These are phyloP conservation scores for Candida sanyaensis DNA, from an alignment of 1,139 yeast species.

Conservation along the genomic window DNA sequence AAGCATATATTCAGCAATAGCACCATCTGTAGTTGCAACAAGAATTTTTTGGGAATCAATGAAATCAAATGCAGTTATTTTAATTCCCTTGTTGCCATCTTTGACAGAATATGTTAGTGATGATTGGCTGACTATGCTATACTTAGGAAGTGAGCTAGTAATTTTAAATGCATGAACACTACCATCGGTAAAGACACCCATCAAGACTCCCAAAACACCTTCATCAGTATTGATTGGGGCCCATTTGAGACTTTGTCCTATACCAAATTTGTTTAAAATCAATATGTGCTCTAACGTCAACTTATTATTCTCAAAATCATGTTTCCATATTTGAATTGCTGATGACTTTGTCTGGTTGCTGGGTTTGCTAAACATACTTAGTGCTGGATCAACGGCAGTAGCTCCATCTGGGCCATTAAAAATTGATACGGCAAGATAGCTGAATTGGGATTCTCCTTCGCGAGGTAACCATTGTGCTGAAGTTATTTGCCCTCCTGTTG, in stretches of 20 bases:
- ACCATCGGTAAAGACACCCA: conserved; percentile 67
- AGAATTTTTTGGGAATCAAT: conserved; percentile 49
- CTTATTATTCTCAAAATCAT: conserved; percentile 28
- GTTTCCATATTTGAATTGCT: conserved; percentile 50
- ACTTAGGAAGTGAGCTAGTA: conserved; percentile 15
- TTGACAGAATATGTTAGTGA: conserved; percentile 29
- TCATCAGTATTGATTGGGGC: conserved; percentile 30
- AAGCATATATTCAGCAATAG: conserved; percentile 62
- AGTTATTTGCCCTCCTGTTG: conserved; percentile 58
- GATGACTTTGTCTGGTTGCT: conserved; percentile 24
- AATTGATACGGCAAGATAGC: conserved; percentile 56
- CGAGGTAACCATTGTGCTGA: conserved; percentile 54
- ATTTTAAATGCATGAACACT: conserved; percentile 54
- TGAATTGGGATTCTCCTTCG: conserved; percentile 12
- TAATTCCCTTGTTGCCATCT: conserved; percentile 12
- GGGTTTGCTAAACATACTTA: conserved; percentile 29
- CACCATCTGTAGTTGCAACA: conserved; percentile 69
- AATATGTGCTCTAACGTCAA: conserved; percentile 31
- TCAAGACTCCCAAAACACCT: conserved; percentile 44
- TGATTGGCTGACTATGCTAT: conserved; percentile 26
- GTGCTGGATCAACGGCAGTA: conserved; percentile 27
- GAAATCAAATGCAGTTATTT: conserved; percentile 58
- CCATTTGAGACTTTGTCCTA: conserved; percentile 56
- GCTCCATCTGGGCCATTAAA: conserved; percentile 31
- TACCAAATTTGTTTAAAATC: conserved; percentile 52